These are phyloP conservation scores for Tulasnella sp. DNA, from an alignment of 768 basidiomycete genomes.

Conservation along the genomic window DNA sequence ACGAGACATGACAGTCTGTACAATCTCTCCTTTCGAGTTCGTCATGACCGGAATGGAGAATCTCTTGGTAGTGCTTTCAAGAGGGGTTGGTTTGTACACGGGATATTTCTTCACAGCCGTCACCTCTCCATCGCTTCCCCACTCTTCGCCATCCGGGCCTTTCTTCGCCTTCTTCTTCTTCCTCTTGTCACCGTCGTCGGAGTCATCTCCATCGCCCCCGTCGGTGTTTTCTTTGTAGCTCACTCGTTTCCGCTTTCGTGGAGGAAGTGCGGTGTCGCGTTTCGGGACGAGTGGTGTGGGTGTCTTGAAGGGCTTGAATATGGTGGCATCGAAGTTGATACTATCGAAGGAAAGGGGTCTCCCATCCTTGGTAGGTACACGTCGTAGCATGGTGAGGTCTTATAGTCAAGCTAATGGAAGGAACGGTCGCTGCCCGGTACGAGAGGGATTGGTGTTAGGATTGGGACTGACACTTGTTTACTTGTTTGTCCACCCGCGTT, in stretches of 20 bases:
- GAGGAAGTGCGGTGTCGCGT: constrained; percentile 46
- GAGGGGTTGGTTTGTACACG: constrained; percentile 70
- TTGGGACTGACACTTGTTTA: not conserved
- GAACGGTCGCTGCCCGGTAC: not conserved
- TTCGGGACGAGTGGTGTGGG: constrained; percentile 37
- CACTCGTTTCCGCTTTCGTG: constrained; percentile 76
- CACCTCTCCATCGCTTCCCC: constrained; percentile 48
- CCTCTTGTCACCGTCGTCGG: constrained; percentile 41
- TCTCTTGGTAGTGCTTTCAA: constrained; percentile 41
- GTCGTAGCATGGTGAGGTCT: not conserved
- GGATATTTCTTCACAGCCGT: constrained; percentile 48
- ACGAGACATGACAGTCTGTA: constrained; percentile 48
- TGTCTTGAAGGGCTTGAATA: constrained; percentile 61
- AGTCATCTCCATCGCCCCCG: constrained; percentile 38
- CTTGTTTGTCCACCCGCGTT: not conserved
- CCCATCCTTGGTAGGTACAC: constrained; percentile 5
- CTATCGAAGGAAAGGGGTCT: not conserved
- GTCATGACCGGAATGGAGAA: constrained; percentile 81
- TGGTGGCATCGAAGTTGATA: not conserved
- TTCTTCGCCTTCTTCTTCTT: constrained; percentile 60
- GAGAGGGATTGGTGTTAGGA: not conserved
- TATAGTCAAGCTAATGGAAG: not conserved
- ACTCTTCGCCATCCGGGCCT: constrained; percentile 46
- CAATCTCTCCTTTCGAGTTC: constrained; percentile 52
- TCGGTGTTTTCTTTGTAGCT: constrained; percentile 61